Evolutionary conservation across 2,329 filamentous ascomycete species (phyloP), one percentile per base, ranked within the genome.

Genomic region (Phoma sp.): DNA sequence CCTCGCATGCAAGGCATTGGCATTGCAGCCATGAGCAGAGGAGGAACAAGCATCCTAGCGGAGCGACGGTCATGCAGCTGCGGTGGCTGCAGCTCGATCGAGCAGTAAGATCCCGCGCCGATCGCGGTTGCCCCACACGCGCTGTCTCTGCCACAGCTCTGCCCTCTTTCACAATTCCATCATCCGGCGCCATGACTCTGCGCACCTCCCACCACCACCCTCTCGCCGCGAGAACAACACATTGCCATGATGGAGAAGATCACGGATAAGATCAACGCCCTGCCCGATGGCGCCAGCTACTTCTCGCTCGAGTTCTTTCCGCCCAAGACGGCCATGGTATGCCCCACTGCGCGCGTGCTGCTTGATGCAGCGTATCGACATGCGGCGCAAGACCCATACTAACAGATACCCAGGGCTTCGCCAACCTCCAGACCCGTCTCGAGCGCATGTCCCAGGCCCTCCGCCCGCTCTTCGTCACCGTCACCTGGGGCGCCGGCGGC

Each of bases 281-380:
- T 99, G 79, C 90, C 91, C 75, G 84, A 88, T 61, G 86, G 91
- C 76, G 85, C 86, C 62, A 87, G 85, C 74, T 98, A 95, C 81
- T 96, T 96, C 78, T 98, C 95, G 40, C 88, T 98, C 77, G 95
- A 99, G 80, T 99, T 99, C 86, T 99, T 99, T 80, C 95, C 95
- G 64, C 95, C 95, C 60, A 99, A 98, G 81, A 99, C 95, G 39
- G 84, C 89, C 57, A 96, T 96, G 87, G 84, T 85, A 70, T 67
- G 77, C 52, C 77, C 65, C 61, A 62, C 65, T 55, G 52, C 60
- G 20, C 28, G 53, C 55, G 50, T 46, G 40, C 50, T n/a, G 17
- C n/a, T 7, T 17, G 15, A 5, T 15, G 15, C 17, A n/a, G 33
- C 2, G 32, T 15, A 37, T 20, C 5, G 12, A 6, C 15, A 42